Conservation (phyloP, 208 protist species). For the Tritrichomonas musculus region DNA sequence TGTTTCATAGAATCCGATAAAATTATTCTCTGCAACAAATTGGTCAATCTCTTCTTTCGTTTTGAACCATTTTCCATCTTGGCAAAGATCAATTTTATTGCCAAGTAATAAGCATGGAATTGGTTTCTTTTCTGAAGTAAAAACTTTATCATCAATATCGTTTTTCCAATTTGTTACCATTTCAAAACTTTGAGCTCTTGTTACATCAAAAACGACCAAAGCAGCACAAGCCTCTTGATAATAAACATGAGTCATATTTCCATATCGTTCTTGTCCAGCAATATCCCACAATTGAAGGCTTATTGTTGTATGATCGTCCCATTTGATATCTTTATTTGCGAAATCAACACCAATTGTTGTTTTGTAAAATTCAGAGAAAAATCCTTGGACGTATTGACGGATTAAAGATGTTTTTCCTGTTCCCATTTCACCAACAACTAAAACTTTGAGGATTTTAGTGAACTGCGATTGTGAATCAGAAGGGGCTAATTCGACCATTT, state of each 20-base stretch:
- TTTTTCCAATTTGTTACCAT: slow-evolving; percentile 30
- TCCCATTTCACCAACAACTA: slow-evolving; percentile 26
- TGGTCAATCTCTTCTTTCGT: neutral
- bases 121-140: neutral
- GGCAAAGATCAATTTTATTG: slow-evolving; percentile 34
- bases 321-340: neutral
- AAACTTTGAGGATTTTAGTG: neutral
- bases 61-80: neutral
- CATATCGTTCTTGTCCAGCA: slow-evolving; percentile 21
- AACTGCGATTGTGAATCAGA: too few relatives aligned
- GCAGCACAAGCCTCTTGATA: slow-evolving; percentile 32
- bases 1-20: slow-evolving; percentile 1
- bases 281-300: slow-evolving; percentile 27
- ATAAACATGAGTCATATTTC: slow-evolving; percentile 15
- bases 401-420: slow-evolving; percentile 30
- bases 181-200: slow-evolving; percentile 5
- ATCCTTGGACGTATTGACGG: neutral
- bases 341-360: slow-evolving; percentile 33
- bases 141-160: slow-evolving; percentile 40
- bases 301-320: neutral
- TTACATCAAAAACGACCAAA: slow-evolving; percentile 38
- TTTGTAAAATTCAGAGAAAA: slow-evolving; percentile 18
- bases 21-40: neutral
- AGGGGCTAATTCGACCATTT: too few relatives aligned
- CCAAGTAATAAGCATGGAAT: slow-evolving; percentile 35